Percentiles rank a stretch among this genome's conserved stretches.
Evolutionary conservation across 2,329 filamentous ascomycete genomes (phyloP).

Genomic region (Huntiella moniliformis): DNA sequence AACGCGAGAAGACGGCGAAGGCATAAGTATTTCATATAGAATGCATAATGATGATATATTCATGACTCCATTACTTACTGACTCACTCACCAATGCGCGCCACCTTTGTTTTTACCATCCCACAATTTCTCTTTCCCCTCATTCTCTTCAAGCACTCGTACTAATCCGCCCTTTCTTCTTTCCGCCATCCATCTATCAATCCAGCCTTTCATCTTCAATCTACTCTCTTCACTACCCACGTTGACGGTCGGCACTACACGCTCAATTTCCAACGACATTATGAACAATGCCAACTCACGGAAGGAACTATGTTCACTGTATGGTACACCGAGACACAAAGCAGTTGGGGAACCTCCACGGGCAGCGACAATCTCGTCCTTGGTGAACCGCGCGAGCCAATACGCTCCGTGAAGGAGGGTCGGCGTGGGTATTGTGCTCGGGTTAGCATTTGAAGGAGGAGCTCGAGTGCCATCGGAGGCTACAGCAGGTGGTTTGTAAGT

Average conservation of each 20-base stretch:
- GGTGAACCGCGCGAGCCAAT: constrained; percentile 60
- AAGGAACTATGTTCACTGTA: constrained; percentile 96
- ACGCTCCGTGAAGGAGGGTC: constrained; percentile 35
- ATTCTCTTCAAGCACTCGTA: constrained; percentile 26
- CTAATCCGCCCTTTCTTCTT: constrained; percentile 33
- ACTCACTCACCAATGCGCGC: constrained; percentile 12
- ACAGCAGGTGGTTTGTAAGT: constrained; percentile 56
- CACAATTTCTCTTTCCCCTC: constrained; percentile 20
- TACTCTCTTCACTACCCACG: constrained; percentile 37
- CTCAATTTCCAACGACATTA: constrained; percentile 71
- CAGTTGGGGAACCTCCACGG: constrained; percentile 63
- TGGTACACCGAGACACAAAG: constrained; percentile 80
- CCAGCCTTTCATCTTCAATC: constrained; percentile 46
- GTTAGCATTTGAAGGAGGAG: constrained; percentile 19
- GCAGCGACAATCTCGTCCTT: constrained; percentile 59
- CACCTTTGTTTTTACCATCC: constrained; percentile 23
- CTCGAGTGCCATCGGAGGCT: constrained; percentile 1
- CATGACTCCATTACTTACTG: too few species aligned
- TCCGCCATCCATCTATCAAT: constrained; percentile 43
- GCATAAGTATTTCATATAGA: too few species aligned
- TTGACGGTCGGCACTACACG: constrained; percentile 91
- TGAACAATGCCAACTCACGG: constrained; percentile 81
- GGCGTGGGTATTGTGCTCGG: constrained; percentile 31
- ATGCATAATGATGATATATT: too few species aligned
- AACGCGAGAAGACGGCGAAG: constrained; percentile 30